Evolutionary conservation across 257 asterid species (phyloP).

Genomic region (Solanum virginianum): DNA sequence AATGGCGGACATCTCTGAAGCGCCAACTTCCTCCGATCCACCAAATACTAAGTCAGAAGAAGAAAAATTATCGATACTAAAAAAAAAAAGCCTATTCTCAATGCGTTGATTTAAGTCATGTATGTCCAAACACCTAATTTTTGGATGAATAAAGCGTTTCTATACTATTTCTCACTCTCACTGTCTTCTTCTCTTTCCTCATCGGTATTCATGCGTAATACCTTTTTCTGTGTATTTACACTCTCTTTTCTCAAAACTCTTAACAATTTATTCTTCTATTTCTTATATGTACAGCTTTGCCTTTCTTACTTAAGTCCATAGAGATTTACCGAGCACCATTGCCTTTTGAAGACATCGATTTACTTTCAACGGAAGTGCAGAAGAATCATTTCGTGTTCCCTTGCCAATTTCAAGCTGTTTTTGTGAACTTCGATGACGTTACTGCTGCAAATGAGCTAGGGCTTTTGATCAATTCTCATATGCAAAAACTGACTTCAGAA

Average conservation of each 20-base stretch:
- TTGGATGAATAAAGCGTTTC: too few relatives aligned
- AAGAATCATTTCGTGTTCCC: constrained; percentile 48
- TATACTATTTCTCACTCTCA: constrained; percentile 47
- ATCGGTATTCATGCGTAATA: constrained; percentile 25
- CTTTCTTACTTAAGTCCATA: constrained; percentile 57
- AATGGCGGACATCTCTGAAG: constrained; percentile 53
- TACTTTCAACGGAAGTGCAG: constrained; percentile 49
- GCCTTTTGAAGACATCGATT: constrained; percentile 80
- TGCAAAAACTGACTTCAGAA: constrained; percentile 32
- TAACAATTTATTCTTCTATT: neutral
- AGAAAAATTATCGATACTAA: constrained; percentile 19
- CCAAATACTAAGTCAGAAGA: neutral
- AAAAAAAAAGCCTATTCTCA: too few relatives aligned
- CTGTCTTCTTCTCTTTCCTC: constrained; percentile 66
- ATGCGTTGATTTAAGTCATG: too few relatives aligned
- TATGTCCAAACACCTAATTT: too few relatives aligned
- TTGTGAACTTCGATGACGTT: constrained; percentile 22
- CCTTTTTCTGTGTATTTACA: neutral
- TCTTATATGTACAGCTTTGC: constrained; percentile 40
- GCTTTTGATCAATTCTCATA: constrained; percentile 27
- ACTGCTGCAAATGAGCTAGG: constrained; percentile 31
- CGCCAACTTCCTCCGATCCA: constrained; percentile 10
- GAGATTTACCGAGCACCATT: constrained; percentile 87
- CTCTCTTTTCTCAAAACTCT: neutral
- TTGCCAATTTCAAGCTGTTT: constrained; percentile 59